These are phyloP conservation scores for Candida smagusa DNA, from an alignment of 1,139 yeast genomes.

Conservation along the genomic window DNA sequence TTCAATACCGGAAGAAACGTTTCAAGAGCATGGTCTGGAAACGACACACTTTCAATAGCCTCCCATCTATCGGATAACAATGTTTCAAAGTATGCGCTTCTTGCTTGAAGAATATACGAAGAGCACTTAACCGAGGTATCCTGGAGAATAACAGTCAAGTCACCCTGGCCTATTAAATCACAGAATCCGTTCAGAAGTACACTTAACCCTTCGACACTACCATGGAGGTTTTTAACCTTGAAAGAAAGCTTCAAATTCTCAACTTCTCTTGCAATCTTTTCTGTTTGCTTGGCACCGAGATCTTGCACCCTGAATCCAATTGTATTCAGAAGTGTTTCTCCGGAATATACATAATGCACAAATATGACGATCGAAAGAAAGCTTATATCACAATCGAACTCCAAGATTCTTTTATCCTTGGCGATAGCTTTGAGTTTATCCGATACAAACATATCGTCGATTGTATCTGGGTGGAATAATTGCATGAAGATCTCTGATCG, in stretches of 20 bases:
- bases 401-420: constrained; percentile 12
- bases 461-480: constrained; percentile 17
- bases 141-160: constrained; percentile 26
- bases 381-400: constrained; percentile 18
- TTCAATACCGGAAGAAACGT: constrained; percentile 53
- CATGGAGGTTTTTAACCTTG: constrained; percentile 12
- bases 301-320: constrained; percentile 3
- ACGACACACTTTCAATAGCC: constrained; percentile 27
- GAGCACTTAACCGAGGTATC: constrained; percentile 46
- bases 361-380: constrained; percentile 29
- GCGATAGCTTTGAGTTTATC: constrained; percentile 23
- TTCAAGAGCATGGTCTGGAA: constrained; percentile 39
- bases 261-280: constrained; percentile 11
- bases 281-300: constrained; percentile 1
- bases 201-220: constrained; percentile 1
- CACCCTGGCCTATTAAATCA: constrained; percentile 12
- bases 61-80: constrained; percentile 58
- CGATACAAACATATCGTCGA: constrained; percentile 15
- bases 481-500: constrained; percentile 28
- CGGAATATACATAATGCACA: constrained; percentile 34
- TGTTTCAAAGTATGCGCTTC: constrained; percentile 67
- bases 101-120: constrained; percentile 47
- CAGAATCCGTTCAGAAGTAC: neutral
- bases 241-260: constrained; percentile 19
- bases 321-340: constrained; percentile 12